Conservation (phyloP, 2,329 filamentous ascomycete species). For the Pseudogymnoascus sp. region DNA sequence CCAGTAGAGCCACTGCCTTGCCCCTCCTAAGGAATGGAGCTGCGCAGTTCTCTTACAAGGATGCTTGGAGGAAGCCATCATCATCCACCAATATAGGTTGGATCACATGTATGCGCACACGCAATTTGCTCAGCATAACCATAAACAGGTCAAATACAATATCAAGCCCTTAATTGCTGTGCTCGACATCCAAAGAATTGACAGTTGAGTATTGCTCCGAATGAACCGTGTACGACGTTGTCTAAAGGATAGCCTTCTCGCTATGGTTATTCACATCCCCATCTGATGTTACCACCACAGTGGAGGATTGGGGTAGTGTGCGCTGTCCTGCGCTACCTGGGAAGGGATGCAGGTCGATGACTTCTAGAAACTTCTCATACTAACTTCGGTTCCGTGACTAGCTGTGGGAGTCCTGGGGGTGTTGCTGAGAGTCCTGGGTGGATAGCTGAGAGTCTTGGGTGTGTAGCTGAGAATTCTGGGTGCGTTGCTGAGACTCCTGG, state of each 20-base stretch:
- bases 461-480: too few species aligned
- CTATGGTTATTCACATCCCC: conserved; percentile 8
- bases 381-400: background rate
- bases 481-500: too few species aligned
- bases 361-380: background rate
- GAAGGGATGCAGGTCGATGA: background rate
- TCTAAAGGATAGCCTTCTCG: conserved; percentile 9
- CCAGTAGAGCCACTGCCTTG: too few species aligned
- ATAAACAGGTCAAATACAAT: background rate
- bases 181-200: background rate
- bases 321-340: background rate
- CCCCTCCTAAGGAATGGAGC: too few species aligned
- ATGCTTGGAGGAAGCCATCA: too few species aligned
- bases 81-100: background rate
- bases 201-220: background rate
- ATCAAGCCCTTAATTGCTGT: background rate
- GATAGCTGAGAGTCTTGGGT: too few species aligned
- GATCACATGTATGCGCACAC: background rate
- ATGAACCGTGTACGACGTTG: conserved; percentile 5
- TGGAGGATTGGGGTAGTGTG: background rate
- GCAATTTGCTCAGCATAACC: background rate
- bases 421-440: background rate
- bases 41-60: too few species aligned
- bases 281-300: background rate
- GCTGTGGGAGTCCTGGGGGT: background rate